Evolutionary conservation across 352 stramenopile genomes (phyloP).

Genomic region (Bremia lactucae): DNA sequence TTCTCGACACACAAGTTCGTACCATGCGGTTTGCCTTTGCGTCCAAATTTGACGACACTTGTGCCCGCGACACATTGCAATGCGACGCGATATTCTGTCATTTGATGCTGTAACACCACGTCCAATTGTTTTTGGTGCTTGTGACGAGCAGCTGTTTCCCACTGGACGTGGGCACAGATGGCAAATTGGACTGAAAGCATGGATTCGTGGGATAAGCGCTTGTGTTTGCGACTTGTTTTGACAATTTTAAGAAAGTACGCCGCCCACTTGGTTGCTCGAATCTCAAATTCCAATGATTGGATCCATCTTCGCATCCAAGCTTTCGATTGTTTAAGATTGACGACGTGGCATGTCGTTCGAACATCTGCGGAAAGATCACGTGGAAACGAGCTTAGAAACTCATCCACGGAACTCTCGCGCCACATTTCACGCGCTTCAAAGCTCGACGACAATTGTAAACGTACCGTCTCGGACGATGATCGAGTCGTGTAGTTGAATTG

Average conservation of each 20-base stretch:
- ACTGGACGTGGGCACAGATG: conserved; percentile 45
- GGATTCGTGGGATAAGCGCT: conserved; percentile 18
- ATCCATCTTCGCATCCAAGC: conserved; percentile 30
- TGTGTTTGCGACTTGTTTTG: conserved; percentile 18
- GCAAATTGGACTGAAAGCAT: conserved; percentile 52
- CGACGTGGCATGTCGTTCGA: conserved; percentile 27
- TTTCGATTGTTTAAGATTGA: conserved; percentile 14
- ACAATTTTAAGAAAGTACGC: conserved; percentile 66
- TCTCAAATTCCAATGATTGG: conserved; percentile 53
- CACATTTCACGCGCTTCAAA: conserved; percentile 13
- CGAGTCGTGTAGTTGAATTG: conserved; percentile 1
- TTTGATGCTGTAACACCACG: conserved; percentile 54
- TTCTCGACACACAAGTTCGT: conserved; percentile 73
- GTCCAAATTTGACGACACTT: conserved; percentile 66
- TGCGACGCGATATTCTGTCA: conserved; percentile 76
- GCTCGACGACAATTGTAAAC: conserved; percentile 3
- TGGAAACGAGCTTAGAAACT: conserved; percentile 24
- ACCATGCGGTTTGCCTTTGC: conserved; percentile 65
- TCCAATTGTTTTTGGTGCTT: conserved; percentile 37
- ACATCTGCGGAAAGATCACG: conserved; percentile 38
- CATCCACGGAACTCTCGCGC: conserved; percentile 25
- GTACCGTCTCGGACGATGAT: conserved; percentile 3
- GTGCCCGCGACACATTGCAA: conserved; percentile 69
- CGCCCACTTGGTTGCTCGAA: conserved; percentile 70
- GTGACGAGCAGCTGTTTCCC: conserved; percentile 31